phyloP scores from a whole-genome alignment of 83 land plant species.

The Picea mariana region DNA sequence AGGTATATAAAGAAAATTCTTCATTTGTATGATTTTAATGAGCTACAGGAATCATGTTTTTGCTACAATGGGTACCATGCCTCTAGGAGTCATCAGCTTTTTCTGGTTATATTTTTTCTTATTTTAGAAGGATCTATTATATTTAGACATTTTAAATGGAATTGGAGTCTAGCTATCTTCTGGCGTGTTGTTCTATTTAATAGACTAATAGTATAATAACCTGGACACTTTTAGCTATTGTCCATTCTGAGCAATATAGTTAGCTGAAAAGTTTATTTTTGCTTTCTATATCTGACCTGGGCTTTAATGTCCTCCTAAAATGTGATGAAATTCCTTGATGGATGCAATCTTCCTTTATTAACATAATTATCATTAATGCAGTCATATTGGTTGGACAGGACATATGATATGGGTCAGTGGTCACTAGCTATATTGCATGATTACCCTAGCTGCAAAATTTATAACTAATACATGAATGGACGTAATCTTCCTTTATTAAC shows the following conservation, averaged over 20 bases:
- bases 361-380: background rate
- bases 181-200: background rate
- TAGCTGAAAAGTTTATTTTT: too few relatives aligned
- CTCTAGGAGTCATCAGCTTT: background rate
- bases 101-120: slow-evolving; percentile 2
- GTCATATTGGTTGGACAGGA: background rate
- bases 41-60: background rate
- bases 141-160: background rate
- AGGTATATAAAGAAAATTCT: slow-evolving; percentile 44
- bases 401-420: background rate
- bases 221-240: background rate
- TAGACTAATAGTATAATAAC: background rate
- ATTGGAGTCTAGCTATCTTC: background rate
- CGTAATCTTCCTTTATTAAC: background rate
- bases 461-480: background rate
- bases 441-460: background rate
- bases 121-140: background rate
- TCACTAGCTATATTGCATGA: background rate
- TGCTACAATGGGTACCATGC: background rate
- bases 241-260: too few relatives aligned
- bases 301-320: background rate
- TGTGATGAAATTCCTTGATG: background rate
- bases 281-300: background rate
- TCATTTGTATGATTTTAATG: background rate
- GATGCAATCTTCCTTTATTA: background rate